A percentile compares a stretch with the other conserved stretches of the same genome.
Conservation (phyloP, 768 basidiomycete species). For the Trametes cingulata region DNA sequence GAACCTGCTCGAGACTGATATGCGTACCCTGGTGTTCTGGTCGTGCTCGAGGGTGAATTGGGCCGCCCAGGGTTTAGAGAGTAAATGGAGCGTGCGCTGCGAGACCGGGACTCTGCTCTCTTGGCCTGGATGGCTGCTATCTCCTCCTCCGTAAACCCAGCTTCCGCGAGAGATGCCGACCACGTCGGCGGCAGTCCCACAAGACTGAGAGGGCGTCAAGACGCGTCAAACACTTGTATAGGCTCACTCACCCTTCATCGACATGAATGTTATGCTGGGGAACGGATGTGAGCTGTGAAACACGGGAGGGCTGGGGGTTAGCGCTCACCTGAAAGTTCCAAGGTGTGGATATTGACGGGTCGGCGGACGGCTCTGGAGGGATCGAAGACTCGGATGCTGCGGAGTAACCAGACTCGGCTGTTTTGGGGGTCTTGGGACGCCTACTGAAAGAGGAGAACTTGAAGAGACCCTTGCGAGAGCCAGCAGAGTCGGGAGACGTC, state of each 20-base stretch:
- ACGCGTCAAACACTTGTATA: background rate
- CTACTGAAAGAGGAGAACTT: constrained; percentile 38
- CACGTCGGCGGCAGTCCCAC: constrained; percentile 74
- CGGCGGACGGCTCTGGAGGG: constrained; percentile 39
- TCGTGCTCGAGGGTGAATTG: constrained; percentile 11
- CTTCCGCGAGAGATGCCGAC: constrained; percentile 58
- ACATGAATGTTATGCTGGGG: constrained; percentile 75
- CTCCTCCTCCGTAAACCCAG: constrained; percentile 70
- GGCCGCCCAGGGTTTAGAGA: constrained; percentile 17
- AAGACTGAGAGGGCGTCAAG: constrained; percentile 40
- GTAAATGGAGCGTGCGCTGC: constrained; percentile 24
- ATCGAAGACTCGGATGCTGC: constrained; percentile 16
- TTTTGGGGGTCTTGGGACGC: constrained; percentile 36
- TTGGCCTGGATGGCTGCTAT: constrained; percentile 58
- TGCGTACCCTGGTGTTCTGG: constrained; percentile 4
- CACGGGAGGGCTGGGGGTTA: background rate
- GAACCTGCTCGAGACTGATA: constrained; percentile 4
- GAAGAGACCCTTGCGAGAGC: constrained; percentile 36
- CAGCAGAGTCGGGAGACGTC: constrained; percentile 27
- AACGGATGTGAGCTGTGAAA: background rate
- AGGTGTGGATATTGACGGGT: constrained; percentile 65
- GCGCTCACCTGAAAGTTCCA: constrained; percentile 73
- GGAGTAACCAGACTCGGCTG: constrained; percentile 22
- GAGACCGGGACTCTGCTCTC: constrained; percentile 27
- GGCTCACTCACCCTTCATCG: constrained; percentile 60